Conservation (phyloP, 306 rosid genomes). For the Acacia melanoxylon region DNA sequence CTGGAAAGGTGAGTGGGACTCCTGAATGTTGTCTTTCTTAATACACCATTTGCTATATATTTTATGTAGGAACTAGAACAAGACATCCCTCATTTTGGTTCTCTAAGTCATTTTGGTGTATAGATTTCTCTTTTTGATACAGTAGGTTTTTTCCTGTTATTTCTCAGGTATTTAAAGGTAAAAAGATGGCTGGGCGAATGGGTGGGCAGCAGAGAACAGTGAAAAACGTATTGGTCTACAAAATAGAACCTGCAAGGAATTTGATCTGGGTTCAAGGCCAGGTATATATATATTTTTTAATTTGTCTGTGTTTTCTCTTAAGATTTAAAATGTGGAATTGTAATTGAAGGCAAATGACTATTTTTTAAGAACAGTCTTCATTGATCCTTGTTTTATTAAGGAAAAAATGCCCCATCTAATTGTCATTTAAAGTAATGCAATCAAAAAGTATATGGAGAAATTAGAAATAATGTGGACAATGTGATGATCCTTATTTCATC, state of each 20-base stretch:
- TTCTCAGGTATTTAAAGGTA: constrained; percentile 73
- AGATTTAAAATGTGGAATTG: constrained; percentile 12
- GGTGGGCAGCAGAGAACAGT: constrained; percentile 90
- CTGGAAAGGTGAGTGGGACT: constrained; percentile 65
- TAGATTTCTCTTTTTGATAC: neutral
- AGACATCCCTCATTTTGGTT: neutral
- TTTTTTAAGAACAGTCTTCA: neutral
- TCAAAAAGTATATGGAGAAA: constrained; percentile 4
- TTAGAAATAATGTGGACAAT: neutral
- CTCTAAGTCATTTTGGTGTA: neutral
- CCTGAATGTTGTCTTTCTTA: constrained; percentile 4
- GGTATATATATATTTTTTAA: constrained; percentile 41
- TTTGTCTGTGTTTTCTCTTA: neutral
- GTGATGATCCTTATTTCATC: neutral
- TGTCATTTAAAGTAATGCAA: neutral
- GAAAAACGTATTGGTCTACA: constrained; percentile 91
- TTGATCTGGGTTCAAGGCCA: constrained; percentile 96
- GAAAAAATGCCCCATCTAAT: constrained; percentile 15
- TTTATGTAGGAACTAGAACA: neutral
- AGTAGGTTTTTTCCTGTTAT: constrained; percentile 14
- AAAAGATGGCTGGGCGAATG: constrained; percentile 96
- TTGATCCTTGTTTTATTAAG: neutral
- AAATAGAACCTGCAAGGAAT: constrained; percentile 91
- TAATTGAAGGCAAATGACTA: constrained; percentile 3
- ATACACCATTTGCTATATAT: constrained; percentile 5